Base-by-base conservation (phyloP, 495 filamentous ascomycete genomes). In the Penicillium goetzii region DNA sequence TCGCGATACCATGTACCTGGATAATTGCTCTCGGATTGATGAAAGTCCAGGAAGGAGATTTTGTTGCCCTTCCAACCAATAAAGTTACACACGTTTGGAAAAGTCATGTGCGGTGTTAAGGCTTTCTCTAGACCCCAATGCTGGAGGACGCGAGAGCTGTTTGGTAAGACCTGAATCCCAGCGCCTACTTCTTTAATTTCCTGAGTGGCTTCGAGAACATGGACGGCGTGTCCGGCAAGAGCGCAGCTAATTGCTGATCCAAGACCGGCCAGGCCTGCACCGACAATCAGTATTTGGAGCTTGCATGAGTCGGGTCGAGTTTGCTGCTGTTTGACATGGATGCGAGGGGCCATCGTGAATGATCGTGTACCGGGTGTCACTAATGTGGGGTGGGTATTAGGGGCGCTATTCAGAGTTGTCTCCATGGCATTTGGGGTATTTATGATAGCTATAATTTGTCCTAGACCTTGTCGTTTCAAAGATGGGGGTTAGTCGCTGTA, bases 231-330 rank as follows among this genome's bases (percentile, higher is more conserved):
- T 21, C 88, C 88, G 32, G 86, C 80, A 21, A 89, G 79, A 8
- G 80, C 76, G 60, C 82, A 80, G 38, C 85, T 74, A 61, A 91
- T 89, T 0, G 87, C 85, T 4, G 86, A 78, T 19, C 81, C 83
- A 3, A 91, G 77, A 0, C 89, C 89, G 21, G 85, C 85, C 15
- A 91, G 81, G 0, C 89, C 88, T 4, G 87, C 88, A 17, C 89
- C 88, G 25, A 88, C 78, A 19, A 91, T 78, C 2, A 88, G 10
- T 26, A 80, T 73, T 21, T 76, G 33, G 0, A 71, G 56, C 12
- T 59, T 54, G 53, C 68, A 71, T 55, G 62, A 55, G 15, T 61
- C 30, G 17, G 30, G 14, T 8, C 68, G 68, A 53, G 38, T 59
- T 40, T 64, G 30, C 33, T 65, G 68, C 30, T 65, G 54, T 26